phyloP scores from a whole-genome alignment of 1,139 yeast species.

The Hyphopichia pseudoburtonii region DNA sequence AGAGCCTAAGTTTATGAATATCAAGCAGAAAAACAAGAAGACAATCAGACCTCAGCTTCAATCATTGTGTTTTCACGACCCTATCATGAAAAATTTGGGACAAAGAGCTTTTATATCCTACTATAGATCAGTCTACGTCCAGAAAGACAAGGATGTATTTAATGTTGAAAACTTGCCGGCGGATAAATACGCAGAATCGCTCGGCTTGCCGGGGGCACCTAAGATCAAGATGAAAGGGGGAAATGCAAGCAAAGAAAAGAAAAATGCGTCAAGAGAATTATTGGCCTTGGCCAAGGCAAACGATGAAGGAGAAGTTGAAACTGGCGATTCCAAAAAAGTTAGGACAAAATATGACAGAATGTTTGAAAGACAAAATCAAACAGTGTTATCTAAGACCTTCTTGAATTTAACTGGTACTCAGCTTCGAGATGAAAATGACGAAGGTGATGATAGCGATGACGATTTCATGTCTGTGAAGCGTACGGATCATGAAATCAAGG shows the following conservation, averaged over 20 bases:
- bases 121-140: constrained; percentile 78
- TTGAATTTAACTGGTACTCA: constrained; percentile 59
- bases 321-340: constrained; percentile 42
- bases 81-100: constrained; percentile 86
- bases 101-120: constrained; percentile 95
- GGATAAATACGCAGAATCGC: constrained; percentile 80
- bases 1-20: constrained; percentile 69
- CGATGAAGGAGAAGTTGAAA: constrained; percentile 63
- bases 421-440: constrained; percentile 25
- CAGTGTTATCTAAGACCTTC: constrained; percentile 86
- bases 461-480: constrained; percentile 84
- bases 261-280: constrained; percentile 78
- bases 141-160: constrained; percentile 84
- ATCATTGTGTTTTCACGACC: constrained; percentile 86
- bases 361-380: constrained; percentile 95
- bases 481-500: constrained; percentile 65
- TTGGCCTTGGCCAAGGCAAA: constrained; percentile 56
- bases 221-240: constrained; percentile 69
- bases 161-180: constrained; percentile 72
- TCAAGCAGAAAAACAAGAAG: constrained; percentile 75
- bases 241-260: constrained; percentile 60
- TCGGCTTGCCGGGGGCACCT: constrained; percentile 97
- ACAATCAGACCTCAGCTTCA: constrained; percentile 83
- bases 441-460: constrained; percentile 47
- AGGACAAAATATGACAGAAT: constrained; percentile 92